Conservation (phyloP, 495 filamentous ascomycete species). For the Aspergillus homomorphus region DNA sequence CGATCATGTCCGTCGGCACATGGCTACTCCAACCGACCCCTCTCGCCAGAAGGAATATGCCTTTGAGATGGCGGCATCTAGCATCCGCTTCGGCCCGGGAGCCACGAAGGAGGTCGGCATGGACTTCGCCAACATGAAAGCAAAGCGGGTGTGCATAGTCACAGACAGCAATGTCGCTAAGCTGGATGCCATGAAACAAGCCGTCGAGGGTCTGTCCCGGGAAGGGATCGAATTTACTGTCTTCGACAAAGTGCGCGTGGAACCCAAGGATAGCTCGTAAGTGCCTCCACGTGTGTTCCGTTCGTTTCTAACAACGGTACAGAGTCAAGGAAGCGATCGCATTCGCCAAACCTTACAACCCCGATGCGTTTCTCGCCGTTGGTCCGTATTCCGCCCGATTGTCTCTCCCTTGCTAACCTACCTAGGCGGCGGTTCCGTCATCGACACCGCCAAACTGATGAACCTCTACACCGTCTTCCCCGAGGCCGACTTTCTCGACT, state of each 20-base stretch:
- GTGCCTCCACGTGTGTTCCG: conserved; percentile 22
- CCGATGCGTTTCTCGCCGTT: conserved; percentile 90
- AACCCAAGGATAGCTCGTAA: conserved; percentile 91
- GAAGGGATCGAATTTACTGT: conserved; percentile 79
- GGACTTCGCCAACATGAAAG: conserved; percentile 90
- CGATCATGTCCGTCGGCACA: conserved; percentile 54
- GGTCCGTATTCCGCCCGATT: conserved; percentile 46
- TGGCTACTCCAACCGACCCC: conserved; percentile 71
- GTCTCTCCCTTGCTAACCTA: conserved; percentile 4
- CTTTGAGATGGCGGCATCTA: conserved; percentile 94
- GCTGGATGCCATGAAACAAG: conserved; percentile 82
- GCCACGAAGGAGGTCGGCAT: conserved; percentile 98
- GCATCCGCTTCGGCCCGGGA: conserved; percentile 89
- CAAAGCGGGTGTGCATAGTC: conserved; percentile 82
- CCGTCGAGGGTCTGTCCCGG: conserved; percentile 66
- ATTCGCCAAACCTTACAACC: conserved; percentile 71
- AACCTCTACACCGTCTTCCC: conserved; percentile 90
- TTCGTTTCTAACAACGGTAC: not conserved
- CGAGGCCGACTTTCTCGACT: conserved; percentile 89
- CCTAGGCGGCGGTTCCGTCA: conserved; percentile 68
- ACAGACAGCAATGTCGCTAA: conserved; percentile 78
- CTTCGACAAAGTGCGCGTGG: conserved; percentile 72
- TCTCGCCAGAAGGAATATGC: conserved; percentile 89
- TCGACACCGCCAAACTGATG: conserved; percentile 98
- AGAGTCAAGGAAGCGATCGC: conserved; percentile 76